phyloP scores from a whole-genome alignment of 2,329 filamentous ascomycete genomes.

The Pezicula rhizophila region DNA sequence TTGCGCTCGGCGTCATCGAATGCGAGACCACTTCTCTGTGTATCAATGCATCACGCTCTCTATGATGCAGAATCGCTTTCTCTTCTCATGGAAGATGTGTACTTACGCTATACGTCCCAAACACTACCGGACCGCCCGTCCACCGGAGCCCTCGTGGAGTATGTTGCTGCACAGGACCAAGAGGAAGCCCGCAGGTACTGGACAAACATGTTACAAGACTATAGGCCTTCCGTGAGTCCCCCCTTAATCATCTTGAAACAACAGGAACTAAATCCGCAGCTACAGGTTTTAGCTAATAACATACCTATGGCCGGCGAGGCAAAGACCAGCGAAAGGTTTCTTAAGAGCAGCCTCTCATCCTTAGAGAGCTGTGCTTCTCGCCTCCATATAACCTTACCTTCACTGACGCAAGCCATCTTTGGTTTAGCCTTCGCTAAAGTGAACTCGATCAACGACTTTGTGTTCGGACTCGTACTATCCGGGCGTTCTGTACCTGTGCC shows the following conservation, averaged over 20 bases:
- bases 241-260: too few relatives aligned
- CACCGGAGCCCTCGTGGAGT: constrained; percentile 21
- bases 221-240: neutral
- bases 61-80: constrained; percentile 31
- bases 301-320: neutral
- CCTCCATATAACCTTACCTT: neutral
- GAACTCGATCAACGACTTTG: neutral
- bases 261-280: too few relatives aligned
- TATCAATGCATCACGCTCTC: constrained; percentile 32
- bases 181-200: constrained; percentile 25
- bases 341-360: neutral
- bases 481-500: neutral
- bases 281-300: too few relatives aligned
- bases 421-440: neutral
- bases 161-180: constrained; percentile 21
- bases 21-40: constrained; percentile 18
- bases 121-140: constrained; percentile 14
- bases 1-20: constrained; percentile 9
- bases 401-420: neutral
- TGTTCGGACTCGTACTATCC: neutral
- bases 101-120: constrained; percentile 19
- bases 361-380: neutral
- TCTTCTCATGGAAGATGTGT: constrained; percentile 29
- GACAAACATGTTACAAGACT: constrained; percentile 17
- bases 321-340: neutral